These are phyloP conservation scores for Hymenoscyphus scutula DNA, from an alignment of 2,329 filamentous ascomycete species.

Conservation along the genomic window DNA sequence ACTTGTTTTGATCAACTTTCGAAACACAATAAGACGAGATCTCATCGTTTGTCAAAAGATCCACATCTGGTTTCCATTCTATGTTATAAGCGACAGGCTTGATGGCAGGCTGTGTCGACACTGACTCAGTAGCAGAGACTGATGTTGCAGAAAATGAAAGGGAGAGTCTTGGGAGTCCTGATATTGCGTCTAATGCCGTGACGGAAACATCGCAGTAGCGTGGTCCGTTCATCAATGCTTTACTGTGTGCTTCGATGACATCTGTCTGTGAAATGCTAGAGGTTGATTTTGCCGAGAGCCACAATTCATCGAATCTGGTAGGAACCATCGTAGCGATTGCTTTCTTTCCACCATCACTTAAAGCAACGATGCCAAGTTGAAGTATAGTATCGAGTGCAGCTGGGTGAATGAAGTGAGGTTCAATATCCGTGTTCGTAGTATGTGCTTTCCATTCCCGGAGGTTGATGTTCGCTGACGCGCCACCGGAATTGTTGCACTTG, in stretches of 20 bases:
- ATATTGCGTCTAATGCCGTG: neutral
- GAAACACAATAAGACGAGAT: neutral
- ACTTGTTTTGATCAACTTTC: neutral
- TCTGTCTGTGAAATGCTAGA: neutral
- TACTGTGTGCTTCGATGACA: neutral
- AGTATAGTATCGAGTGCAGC: slow-evolving; percentile 11
- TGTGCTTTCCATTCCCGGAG: slow-evolving; percentile 4
- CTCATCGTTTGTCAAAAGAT: slow-evolving; percentile 3
- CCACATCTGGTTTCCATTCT: slow-evolving; percentile 16
- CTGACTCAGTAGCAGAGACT: neutral
- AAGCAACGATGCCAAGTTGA: slow-evolving; percentile 7
- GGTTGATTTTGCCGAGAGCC: neutral
- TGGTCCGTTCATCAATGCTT: neutral
- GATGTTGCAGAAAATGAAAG: neutral
- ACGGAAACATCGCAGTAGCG: slow-evolving; percentile 2
- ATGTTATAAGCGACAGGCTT: slow-evolving; percentile 7
- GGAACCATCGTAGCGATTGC: slow-evolving; percentile 8
- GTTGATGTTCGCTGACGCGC: neutral
- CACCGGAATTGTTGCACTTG: slow-evolving; percentile 1
- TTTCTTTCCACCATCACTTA: slow-evolving; percentile 9
- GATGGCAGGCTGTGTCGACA: neutral
- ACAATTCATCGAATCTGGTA: slow-evolving; percentile 5
- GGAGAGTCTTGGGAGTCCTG: neutral
- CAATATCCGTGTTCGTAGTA: neutral
- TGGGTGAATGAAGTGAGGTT: slow-evolving; percentile 10